Percentiles rank a stretch among this genome's conserved stretches.
Conservation (phyloP, 2,329 filamentous ascomycete species). For the Diplodia seriata region DNA sequence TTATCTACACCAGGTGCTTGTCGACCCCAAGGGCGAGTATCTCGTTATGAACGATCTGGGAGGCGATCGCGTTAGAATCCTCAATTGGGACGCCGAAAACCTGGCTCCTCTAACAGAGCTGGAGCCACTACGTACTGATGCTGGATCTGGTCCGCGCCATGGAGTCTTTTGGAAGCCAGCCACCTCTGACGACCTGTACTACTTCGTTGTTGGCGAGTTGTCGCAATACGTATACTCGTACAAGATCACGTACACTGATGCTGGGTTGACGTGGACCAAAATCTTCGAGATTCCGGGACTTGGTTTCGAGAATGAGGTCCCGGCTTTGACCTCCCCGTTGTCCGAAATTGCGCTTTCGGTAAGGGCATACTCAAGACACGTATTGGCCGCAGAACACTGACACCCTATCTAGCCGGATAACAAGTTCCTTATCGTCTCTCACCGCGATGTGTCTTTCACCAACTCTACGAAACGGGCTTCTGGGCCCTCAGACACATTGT, state of each 20-base stretch:
- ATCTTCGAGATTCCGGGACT: conserved; percentile 55
- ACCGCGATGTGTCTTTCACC: conserved; percentile 65
- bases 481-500: conserved; percentile 62
- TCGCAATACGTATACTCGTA: conserved; percentile 64
- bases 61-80: conserved; percentile 67
- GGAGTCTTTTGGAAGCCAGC: conserved; percentile 59
- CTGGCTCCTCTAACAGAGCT: conserved; percentile 55
- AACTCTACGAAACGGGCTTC: conserved; percentile 41
- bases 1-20: conserved; percentile 70
- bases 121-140: conserved; percentile 53
- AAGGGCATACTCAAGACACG: conserved; percentile 41
- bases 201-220: conserved; percentile 68
- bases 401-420: conserved; percentile 47
- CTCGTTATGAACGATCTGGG: conserved; percentile 71
- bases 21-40: conserved; percentile 69
- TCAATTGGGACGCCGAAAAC: conserved; percentile 55
- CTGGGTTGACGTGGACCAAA: conserved; percentile 55
- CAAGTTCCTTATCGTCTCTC: conserved; percentile 71
- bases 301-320: conserved; percentile 39
- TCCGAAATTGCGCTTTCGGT: conserved; percentile 65
- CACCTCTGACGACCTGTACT: conserved; percentile 42
- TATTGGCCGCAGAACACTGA: too few relatives aligned
- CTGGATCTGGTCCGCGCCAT: conserved; percentile 71
- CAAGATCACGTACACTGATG: conserved; percentile 59
- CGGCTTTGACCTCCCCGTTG: conserved; percentile 52